phyloP scores from a whole-genome alignment of 2,329 filamentous ascomycete genomes.

The Domatiomyces catenatus region DNA sequence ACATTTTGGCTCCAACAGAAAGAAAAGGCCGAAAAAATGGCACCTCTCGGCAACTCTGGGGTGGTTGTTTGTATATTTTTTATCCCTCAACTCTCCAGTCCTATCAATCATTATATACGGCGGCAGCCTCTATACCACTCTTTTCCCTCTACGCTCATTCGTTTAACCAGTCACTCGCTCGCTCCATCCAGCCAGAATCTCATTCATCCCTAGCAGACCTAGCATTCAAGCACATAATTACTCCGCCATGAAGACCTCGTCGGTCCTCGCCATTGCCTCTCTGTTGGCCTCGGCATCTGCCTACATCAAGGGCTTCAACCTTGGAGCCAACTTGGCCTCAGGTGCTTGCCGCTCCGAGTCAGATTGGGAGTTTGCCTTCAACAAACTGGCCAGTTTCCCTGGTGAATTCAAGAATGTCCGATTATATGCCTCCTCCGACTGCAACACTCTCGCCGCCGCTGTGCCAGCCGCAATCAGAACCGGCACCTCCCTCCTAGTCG shows the following conservation, averaged over 20 bases:
- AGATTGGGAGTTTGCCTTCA: conserved; percentile 20
- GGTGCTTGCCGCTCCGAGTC: conserved; percentile 18
- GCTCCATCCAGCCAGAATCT: not conserved
- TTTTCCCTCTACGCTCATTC: not conserved
- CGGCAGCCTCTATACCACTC: not conserved
- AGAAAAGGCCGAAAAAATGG: not conserved
- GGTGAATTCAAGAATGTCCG: conserved; percentile 18
- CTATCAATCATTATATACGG: not conserved
- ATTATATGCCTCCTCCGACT: conserved; percentile 25
- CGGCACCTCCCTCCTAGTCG: conserved; percentile 46
- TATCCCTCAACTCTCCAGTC: not conserved
- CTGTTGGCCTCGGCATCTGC: conserved; percentile 14
- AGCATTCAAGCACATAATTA: not conserved
- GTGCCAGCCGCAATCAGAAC: conserved; percentile 45
- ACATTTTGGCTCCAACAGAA: not conserved
- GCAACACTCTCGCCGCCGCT: conserved; percentile 33
- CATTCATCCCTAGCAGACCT: not conserved
- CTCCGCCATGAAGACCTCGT: conserved; percentile 20
- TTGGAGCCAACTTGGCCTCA: conserved; percentile 18
- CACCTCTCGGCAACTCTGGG: not conserved
- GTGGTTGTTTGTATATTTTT: not conserved
- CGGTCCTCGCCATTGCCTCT: conserved; percentile 6
- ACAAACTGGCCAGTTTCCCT: conserved; percentile 16
- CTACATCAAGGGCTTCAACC: conserved; percentile 20
- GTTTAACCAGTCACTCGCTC: not conserved